Evolutionary conservation across 371 early-diverging fungal species (phyloP).

Genomic region (Entomophthora muscae): DNA sequence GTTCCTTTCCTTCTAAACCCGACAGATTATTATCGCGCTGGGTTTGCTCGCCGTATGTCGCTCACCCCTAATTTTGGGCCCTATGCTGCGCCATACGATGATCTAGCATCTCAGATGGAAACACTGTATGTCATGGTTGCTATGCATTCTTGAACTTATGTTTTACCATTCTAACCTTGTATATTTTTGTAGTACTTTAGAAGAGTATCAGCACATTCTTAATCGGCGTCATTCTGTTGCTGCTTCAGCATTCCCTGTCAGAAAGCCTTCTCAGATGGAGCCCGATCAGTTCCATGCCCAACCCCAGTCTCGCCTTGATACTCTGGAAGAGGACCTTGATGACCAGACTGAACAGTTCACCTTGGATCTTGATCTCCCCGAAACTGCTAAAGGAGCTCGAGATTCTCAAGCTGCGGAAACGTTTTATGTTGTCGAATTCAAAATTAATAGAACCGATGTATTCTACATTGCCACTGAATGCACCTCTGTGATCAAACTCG

Average conservation of each 20-base stretch:
- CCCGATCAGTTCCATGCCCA: too few species aligned
- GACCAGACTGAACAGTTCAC: conserved; percentile 16
- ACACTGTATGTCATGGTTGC: background rate
- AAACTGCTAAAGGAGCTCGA: conserved; percentile 20
- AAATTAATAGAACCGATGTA: conserved; percentile 66
- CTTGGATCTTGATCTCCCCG: conserved; percentile 9
- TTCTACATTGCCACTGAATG: conserved; percentile 41
- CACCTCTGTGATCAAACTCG: conserved; percentile 28
- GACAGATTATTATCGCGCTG: background rate
- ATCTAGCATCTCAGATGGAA: background rate
- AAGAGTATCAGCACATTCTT: conserved; percentile 12
- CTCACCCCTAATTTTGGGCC: conserved; percentile 1
- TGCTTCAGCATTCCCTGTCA: conserved; percentile 16
- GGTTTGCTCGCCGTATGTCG: conserved; percentile 3
- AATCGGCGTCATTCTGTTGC: conserved; percentile 27
- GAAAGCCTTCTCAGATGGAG: conserved; percentile 1
- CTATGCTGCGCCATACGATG: conserved; percentile 4
- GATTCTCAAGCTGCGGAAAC: conserved; percentile 28
- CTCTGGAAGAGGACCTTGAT: conserved; percentile 13
- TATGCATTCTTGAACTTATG: too few species aligned
- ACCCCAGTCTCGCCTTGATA: conserved; percentile 3
- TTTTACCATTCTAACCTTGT: background rate
- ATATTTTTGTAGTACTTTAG: conserved; percentile 8
- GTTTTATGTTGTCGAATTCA: conserved; percentile 68
- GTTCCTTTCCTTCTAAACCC: conserved; percentile 1